These are phyloP conservation scores for Lycium ferocissimum DNA, from an alignment of 257 asterid species.

Conservation along the genomic window DNA sequence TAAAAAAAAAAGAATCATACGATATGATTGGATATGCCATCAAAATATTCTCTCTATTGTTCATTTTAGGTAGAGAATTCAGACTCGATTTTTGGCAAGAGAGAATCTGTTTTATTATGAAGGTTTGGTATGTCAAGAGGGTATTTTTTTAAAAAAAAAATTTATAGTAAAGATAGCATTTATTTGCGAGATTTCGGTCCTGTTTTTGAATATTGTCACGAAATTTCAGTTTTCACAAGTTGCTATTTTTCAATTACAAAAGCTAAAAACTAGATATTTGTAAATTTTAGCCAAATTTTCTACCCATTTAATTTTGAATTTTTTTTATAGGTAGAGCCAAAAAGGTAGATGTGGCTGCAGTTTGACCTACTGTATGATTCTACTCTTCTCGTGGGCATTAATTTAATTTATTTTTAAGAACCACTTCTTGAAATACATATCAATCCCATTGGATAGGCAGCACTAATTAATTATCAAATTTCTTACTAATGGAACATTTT, in stretches of 20 bases:
- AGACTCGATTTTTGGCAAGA: neutral
- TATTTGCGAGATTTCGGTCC: no score
- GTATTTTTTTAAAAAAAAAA: neutral
- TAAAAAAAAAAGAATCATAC: no score
- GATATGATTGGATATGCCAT: neutral
- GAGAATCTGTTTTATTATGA: neutral
- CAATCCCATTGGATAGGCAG: conserved; percentile 24
- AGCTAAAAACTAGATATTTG: neutral
- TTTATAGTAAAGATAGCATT: neutral
- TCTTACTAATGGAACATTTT: conserved; percentile 27
- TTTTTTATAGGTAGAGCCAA: neutral
- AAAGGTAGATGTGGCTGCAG: neutral
- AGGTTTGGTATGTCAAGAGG: neutral
- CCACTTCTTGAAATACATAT: conserved; percentile 17
- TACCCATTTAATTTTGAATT: neutral
- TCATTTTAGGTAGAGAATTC: neutral
- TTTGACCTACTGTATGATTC: neutral
- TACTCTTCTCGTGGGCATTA: conserved; percentile 8
- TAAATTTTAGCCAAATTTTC: neutral
- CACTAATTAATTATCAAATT: neutral
- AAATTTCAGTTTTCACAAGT: no score
- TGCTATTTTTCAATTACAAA: no score
- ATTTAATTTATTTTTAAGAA: neutral
- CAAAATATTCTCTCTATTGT: neutral
- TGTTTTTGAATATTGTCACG: neutral